These are phyloP conservation scores for Debaryomyces fabryi DNA, from an alignment of 1,139 yeast species.

Conservation along the genomic window DNA sequence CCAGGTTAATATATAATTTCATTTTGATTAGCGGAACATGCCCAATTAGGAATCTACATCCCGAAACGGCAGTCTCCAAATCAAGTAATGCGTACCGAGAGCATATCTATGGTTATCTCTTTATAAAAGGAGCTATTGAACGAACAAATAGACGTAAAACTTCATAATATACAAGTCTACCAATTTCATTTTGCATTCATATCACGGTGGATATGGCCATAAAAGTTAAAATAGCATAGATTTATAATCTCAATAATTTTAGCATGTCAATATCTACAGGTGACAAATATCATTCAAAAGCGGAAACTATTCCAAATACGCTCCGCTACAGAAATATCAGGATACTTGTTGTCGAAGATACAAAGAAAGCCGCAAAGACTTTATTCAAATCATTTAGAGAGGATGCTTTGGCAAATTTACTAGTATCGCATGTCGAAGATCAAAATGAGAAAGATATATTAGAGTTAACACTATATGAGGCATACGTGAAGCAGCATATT, in stretches of 20 bases:
- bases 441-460: constrained; percentile 38
- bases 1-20: no score
- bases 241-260: background rate
- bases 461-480: constrained; percentile 55
- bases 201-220: background rate
- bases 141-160: background rate
- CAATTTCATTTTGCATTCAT: background rate
- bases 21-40: background rate
- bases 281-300: background rate
- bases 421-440: constrained; percentile 47
- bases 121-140: background rate
- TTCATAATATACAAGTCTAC: background rate
- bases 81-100: background rate
- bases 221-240: background rate
- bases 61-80: background rate
- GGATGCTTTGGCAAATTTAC: constrained; percentile 55
- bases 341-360: constrained; percentile 44
- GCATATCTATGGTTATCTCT: background rate
- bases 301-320: background rate
- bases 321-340: constrained; percentile 18
- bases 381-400: constrained; percentile 52
- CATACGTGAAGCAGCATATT: constrained; percentile 60
- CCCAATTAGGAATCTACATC: background rate
- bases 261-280: constrained; percentile 2
- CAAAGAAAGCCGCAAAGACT: constrained; percentile 56